Evolutionary conservation across 2,329 filamentous ascomycete genomes (phyloP).

Genomic region (Aspergillus tamarii): DNA sequence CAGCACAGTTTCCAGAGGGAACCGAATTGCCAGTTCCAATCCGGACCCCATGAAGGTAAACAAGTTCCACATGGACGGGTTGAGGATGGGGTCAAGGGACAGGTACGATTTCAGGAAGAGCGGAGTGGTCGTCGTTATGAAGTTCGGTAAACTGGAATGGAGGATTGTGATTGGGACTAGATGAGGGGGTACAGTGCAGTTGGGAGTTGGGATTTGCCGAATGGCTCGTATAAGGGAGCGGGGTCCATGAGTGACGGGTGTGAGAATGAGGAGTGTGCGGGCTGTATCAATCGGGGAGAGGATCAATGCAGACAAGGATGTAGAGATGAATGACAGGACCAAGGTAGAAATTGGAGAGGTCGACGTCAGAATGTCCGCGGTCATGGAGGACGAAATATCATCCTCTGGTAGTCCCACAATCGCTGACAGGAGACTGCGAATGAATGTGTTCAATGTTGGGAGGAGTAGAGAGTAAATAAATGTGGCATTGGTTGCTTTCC

Average conservation of each 20-base stretch:
- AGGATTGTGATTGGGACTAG: constrained; percentile 83
- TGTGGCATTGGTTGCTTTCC: constrained; percentile 90
- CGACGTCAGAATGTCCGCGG: constrained; percentile 74
- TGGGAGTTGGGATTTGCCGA: constrained; percentile 71
- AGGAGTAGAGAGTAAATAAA: constrained; percentile 89
- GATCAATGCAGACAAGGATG: constrained; percentile 73
- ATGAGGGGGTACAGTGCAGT: constrained; percentile 68
- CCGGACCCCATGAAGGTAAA: constrained; percentile 80
- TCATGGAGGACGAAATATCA: constrained; percentile 57
- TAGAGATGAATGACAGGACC: constrained; percentile 68
- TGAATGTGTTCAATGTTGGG: constrained; percentile 88
- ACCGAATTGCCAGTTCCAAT: constrained; percentile 79
- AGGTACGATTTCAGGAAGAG: constrained; percentile 84
- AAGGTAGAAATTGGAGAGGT: constrained; percentile 82
- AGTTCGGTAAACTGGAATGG: constrained; percentile 79
- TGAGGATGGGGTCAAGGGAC: constrained; percentile 77
- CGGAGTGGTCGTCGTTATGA: constrained; percentile 80
- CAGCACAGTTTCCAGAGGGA: constrained; percentile 89
- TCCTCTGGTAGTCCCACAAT: constrained; percentile 88
- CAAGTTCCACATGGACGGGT: constrained; percentile 79
- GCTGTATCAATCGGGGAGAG: constrained; percentile 88
- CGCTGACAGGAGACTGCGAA: constrained; percentile 85
- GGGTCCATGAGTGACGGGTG: constrained; percentile 72
- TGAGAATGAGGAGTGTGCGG: constrained; percentile 83
- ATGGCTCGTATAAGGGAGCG: constrained; percentile 79